Percentiles rank a stretch among this genome's conserved stretches.
Conservation (phyloP, 2,329 filamentous ascomycete genomes). For the Botryotinia globosa region DNA sequence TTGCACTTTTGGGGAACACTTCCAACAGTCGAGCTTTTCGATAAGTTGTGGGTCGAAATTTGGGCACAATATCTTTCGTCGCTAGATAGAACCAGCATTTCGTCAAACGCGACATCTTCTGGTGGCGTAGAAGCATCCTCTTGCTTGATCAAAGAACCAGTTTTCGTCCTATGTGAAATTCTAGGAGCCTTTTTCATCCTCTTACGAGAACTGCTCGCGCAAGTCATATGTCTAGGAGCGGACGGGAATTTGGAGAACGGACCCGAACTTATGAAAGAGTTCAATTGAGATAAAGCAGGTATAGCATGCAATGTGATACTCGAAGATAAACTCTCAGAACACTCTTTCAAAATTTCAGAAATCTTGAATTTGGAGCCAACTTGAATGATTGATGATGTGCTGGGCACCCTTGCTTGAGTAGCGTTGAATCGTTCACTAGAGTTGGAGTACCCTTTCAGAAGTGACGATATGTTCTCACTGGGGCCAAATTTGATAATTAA, state of each 20-base stretch:
- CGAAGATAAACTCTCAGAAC: background rate
- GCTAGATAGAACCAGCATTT: background rate
- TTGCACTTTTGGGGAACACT: background rate
- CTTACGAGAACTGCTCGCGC: background rate
- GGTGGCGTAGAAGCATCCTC: background rate
- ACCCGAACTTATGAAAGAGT: background rate
- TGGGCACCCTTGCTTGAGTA: background rate
- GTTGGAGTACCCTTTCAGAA: background rate
- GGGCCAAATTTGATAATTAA: background rate
- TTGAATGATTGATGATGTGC: background rate
- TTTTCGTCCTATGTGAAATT: no score
- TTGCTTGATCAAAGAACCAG: background rate
- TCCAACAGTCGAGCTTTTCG: background rate
- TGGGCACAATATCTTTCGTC: background rate
- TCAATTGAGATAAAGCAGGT: constrained; percentile 3
- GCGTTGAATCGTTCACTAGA: background rate
- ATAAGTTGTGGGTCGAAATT: background rate
- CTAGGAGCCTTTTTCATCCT: background rate
- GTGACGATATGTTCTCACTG: background rate
- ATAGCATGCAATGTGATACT: background rate
- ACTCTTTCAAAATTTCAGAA: background rate
- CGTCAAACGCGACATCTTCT: background rate
- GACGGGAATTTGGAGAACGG: background rate
- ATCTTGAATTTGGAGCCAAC: background rate
- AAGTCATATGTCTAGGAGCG: background rate